A percentile compares a stretch with the other conserved stretches of the same genome.
Conservation (phyloP, 208 protist species). For the Trypanosoma mega region DNA sequence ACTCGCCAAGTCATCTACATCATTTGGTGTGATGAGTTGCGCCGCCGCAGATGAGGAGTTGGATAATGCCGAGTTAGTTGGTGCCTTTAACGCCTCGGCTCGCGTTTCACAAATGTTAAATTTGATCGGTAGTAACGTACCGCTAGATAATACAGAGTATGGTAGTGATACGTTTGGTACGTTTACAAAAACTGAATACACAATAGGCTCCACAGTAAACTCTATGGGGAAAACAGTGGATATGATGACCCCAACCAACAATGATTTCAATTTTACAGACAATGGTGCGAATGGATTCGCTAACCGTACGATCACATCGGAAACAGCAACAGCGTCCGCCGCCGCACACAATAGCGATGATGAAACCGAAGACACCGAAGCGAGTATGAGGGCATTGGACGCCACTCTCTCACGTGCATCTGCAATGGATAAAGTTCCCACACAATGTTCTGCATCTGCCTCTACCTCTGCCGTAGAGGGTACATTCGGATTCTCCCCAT, state of each 20-base stretch:
- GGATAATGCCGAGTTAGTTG: background rate
- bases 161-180: constrained; percentile 9
- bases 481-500: no score
- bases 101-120: background rate
- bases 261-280: no score
- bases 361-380: no score
- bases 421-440: no score
- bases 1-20: background rate
- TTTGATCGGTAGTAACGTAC: background rate
- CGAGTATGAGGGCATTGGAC: no score
- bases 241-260: background rate
- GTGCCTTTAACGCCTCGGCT: background rate
- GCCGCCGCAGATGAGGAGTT: background rate
- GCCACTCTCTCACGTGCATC: no score
- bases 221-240: background rate
- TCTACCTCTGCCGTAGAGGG: no score
- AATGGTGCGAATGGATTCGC: no score
- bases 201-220: background rate
- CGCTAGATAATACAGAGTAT: background rate
- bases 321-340: no score
- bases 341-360: no score
- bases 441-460: no score
- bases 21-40: background rate
- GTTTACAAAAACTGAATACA: constrained; percentile 1
- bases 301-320: no score